phyloP scores from a whole-genome alignment of 75 land plant species.

The Cunninghamia lanceolata region DNA sequence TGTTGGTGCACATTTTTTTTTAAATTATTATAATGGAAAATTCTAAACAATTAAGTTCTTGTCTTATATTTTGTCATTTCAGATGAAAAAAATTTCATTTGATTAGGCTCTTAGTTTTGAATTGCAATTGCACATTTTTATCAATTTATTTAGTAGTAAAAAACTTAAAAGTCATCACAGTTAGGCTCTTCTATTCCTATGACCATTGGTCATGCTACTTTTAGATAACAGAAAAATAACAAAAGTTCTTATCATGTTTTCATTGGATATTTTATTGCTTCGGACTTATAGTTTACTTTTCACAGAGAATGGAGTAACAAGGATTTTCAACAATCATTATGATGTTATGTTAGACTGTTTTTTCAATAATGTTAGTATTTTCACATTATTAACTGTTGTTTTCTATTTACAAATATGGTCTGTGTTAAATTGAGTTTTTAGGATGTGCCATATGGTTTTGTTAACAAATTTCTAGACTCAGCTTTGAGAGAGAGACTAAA shows the following conservation, averaged over 20 bases:
- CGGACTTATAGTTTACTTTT: neutral
- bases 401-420: neutral
- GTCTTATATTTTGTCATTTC: neutral
- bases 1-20: neutral
- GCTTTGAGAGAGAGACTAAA: slow-evolving; percentile 68
- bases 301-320: neutral
- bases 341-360: neutral
- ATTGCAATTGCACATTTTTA: neutral
- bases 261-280: neutral
- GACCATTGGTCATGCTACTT: neutral
- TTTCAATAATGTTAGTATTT: neutral
- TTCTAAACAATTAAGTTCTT: neutral
- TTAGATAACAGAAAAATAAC: neutral
- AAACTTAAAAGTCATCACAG: neutral
- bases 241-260: neutral
- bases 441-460: neutral
- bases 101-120: neutral
- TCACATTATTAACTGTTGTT: neutral
- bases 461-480: slow-evolving; percentile 46
- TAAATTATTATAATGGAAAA: neutral
- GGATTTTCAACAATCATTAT: neutral
- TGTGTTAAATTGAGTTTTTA: neutral
- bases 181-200: neutral
- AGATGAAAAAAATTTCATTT: neutral
- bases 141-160: neutral